These are phyloP conservation scores for Monosporascus sp. DNA, from an alignment of 2,329 filamentous ascomycete genomes.

Conservation along the genomic window DNA sequence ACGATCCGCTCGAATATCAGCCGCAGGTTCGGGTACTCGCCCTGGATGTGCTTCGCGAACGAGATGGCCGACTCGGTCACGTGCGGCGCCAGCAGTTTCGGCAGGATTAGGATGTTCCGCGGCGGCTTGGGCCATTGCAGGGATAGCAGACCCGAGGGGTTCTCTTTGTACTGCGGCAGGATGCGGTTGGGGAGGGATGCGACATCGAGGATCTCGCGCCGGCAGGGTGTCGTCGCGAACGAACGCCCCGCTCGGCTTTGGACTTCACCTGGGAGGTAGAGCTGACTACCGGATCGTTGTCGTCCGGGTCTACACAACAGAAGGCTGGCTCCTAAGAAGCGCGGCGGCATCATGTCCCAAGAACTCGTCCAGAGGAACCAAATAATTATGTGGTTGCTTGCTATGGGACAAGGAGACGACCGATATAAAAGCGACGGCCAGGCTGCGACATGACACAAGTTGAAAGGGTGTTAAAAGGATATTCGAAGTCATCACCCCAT, in stretches of 20 bases:
- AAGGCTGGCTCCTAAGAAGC: not conserved
- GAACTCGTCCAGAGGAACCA: no score
- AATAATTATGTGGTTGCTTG: not conserved
- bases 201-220: slow-evolving; percentile 46
- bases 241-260: slow-evolving; percentile 20
- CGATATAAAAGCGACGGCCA: not conserved
- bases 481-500: slow-evolving; percentile 7
- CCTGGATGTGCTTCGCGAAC: slow-evolving; percentile 67
- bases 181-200: slow-evolving; percentile 49
- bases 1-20: slow-evolving; percentile 78
- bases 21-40: slow-evolving; percentile 74
- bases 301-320: not conserved
- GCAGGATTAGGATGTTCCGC: slow-evolving; percentile 53
- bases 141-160: slow-evolving; percentile 49
- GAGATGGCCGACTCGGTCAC: slow-evolving; percentile 48
- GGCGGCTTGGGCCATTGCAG: slow-evolving; percentile 51
- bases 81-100: slow-evolving; percentile 52
- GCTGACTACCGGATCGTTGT: not conserved
- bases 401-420: not conserved
- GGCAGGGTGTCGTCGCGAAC: slow-evolving; percentile 45
- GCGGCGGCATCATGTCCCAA: not conserved
- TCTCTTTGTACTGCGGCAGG: slow-evolving; percentile 61
- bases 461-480: not conserved
- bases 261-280: not conserved
- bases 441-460: not conserved